A percentile compares a stretch with the other conserved stretches of the same genome.
These are phyloP conservation scores for Talaromyces verruculosus DNA, from an alignment of 2,329 filamentous ascomycete species.

Conservation along the genomic window DNA sequence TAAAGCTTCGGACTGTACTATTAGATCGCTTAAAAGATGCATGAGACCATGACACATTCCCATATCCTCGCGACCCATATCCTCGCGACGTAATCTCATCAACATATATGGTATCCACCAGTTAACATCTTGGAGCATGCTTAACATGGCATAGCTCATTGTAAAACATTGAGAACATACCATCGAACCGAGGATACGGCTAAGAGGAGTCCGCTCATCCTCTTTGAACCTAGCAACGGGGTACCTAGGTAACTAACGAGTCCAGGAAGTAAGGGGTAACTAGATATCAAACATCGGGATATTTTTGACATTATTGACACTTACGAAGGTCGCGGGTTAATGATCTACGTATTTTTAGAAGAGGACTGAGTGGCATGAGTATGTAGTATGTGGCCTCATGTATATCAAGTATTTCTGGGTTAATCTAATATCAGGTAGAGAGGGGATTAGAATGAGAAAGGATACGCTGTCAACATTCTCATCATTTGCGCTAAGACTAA, in stretches of 20 bases:
- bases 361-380: neutral
- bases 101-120: neutral
- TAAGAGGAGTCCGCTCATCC: neutral
- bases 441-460: neutral
- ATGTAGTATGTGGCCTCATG: neutral
- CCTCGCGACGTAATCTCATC: neutral
- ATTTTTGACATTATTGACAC: neutral
- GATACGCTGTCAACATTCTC: neutral
- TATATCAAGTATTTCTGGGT: neutral
- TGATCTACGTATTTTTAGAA: neutral
- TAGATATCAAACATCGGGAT: neutral
- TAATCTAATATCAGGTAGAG: neutral
- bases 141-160: neutral
- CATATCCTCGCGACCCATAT: neutral
- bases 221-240: conserved; percentile 11
- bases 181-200: neutral
- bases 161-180: neutral
- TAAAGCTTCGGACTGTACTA: neutral
- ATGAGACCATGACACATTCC: neutral
- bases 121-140: neutral
- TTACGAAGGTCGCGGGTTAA: neutral
- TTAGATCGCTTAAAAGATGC: neutral
- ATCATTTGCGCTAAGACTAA: neutral
- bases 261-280: conserved; percentile 6
- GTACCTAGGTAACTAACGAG: neutral